Percentiles rank a stretch among this genome's conserved stretches.
These are phyloP conservation scores for Teratosphaeria epicoccoides DNA, from an alignment of 2,329 filamentous ascomycete genomes.

Conservation along the genomic window DNA sequence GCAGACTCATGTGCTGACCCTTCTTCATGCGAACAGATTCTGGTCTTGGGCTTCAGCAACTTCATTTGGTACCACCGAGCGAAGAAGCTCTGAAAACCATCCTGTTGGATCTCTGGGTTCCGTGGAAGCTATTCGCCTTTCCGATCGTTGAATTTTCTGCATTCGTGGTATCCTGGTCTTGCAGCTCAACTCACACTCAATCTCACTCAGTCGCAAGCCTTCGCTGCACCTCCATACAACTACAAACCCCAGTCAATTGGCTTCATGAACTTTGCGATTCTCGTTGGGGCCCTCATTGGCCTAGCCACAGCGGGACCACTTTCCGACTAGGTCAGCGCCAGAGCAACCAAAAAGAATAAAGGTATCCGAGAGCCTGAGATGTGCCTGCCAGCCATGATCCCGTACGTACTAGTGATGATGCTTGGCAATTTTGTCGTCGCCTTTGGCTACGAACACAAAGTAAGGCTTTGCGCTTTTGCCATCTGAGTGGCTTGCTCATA, in stretches of 20 bases:
- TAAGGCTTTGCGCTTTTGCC: background rate
- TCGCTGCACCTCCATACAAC: conserved; percentile 46
- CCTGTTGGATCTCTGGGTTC: conserved; percentile 47
- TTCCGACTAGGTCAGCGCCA: conserved; percentile 46
- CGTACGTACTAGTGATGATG: conserved; percentile 46
- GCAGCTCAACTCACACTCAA: conserved; percentile 47
- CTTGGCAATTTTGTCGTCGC: conserved; percentile 47
- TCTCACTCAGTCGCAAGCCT: conserved; percentile 46
- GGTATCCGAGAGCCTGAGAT: conserved; percentile 51
- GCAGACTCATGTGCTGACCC: background rate
- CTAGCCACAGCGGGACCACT: conserved; percentile 45
- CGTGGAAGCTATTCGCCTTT: conserved; percentile 51
- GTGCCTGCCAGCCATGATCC: conserved; percentile 43
- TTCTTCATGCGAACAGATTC: conserved; percentile 30
- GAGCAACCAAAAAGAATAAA: conserved; percentile 42
- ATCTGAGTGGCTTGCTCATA: background rate
- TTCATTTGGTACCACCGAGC: conserved; percentile 45
- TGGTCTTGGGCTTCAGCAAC: conserved; percentile 49
- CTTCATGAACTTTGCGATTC: conserved; percentile 48
- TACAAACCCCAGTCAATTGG: conserved; percentile 41
- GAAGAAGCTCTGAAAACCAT: conserved; percentile 38
- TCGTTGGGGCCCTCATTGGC: conserved; percentile 45
- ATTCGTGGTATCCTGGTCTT: conserved; percentile 52
- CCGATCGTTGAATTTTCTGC: conserved; percentile 53
- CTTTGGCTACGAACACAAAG: conserved; percentile 22